Evolutionary conservation across 2,329 filamentous ascomycete species (phyloP), one percentile per base, ranked within the genome.

Genomic region (Trichophyton mentagrophytes): DNA sequence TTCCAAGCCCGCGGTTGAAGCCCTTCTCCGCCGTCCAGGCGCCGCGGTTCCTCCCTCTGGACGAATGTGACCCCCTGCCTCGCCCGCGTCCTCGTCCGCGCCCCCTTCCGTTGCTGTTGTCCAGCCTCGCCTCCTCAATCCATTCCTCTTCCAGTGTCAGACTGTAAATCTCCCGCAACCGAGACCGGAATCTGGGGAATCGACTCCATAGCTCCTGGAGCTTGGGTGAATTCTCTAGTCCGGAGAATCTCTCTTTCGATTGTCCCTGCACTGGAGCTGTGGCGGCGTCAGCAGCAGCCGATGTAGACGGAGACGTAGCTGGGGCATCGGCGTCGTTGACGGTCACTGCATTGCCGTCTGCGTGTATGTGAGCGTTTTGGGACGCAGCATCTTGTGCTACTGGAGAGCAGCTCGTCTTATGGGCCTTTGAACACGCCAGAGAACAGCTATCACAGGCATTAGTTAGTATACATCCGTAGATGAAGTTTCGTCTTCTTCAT

Each of bases 371-470:
- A 33, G 30, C 30, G 1, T 17, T 36, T 8, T 9, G 33, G n/a
- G 30, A 11, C 33, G 13, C 30, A n/a, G 51, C n/a, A 13, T 55
- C 30, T n/a, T 27, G 15, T 55, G 33, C 17, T n/a, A 69, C 69
- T n/a, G 72, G 71, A 20, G 68, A 67, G 63, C 76, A 78, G 61
- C 72, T 72, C 17, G 70, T 70, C 65, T 77, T 77, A 65, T 78
- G 76, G 3, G 71, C 68, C 60, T 77, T 73, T 42, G 74, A 75
- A 65, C 77, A 79, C 36, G 67, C 69, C 42, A 79, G 71, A 8
- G 77, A 79, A 61, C 77, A 79, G 64, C 77, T 78, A 64, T 51
- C 6, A 38, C 9, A 56, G 56, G 22, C 36, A 56, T 9, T 13
- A 30, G 5, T 56, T 56, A 55, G 47, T 30, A 33, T 17, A 11